These are phyloP conservation scores for Psilocybe cubensis DNA, from an alignment of 768 basidiomycete genomes.

Conservation along the genomic window DNA sequence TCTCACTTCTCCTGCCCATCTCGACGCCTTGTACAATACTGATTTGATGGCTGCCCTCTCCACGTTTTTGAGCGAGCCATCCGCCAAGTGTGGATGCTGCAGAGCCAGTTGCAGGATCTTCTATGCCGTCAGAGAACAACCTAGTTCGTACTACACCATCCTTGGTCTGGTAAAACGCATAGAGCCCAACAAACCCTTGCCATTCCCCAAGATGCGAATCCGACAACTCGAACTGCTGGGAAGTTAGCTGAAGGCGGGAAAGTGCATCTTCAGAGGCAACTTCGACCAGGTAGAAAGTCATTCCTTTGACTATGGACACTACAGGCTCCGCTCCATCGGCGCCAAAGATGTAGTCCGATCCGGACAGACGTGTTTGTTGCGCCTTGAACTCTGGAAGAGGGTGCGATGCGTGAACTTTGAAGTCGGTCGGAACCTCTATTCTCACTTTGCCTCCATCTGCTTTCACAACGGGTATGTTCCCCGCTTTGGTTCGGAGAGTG, in stretches of 20 bases:
- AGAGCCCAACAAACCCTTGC: conserved; percentile 38
- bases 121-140: conserved; percentile 42
- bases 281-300: conserved; percentile 45
- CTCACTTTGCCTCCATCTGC: conserved; percentile 29
- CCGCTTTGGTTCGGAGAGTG: conserved; percentile 44
- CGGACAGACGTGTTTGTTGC: conserved; percentile 29
- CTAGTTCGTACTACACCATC: conserved; percentile 41
- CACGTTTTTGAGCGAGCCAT: conserved; percentile 39
- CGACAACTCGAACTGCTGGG: conserved; percentile 20
- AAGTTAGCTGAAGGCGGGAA: conserved; percentile 29
- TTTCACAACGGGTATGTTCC: conserved; percentile 39
- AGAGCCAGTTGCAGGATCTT: conserved; percentile 51
- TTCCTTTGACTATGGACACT: conserved; percentile 50
- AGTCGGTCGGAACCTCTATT: conserved; percentile 43
- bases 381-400: conserved; percentile 28
- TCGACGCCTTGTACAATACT: conserved; percentile 48
- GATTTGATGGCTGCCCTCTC: conserved; percentile 37
- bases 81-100: conserved; percentile 48
- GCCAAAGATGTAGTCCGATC: conserved; percentile 41
- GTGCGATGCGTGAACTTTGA: conserved; percentile 39
- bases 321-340: conserved; percentile 34
- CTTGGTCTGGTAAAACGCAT: conserved; percentile 36
- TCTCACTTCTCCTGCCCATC: conserved; percentile 48
- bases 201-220: conserved; percentile 41
- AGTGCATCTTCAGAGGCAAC: conserved; percentile 43